Percentiles rank a stretch among this genome's conserved stretches.
phyloP scores from a whole-genome alignment of 1,139 yeast genomes.

The Hyphopichia burtonii region DNA sequence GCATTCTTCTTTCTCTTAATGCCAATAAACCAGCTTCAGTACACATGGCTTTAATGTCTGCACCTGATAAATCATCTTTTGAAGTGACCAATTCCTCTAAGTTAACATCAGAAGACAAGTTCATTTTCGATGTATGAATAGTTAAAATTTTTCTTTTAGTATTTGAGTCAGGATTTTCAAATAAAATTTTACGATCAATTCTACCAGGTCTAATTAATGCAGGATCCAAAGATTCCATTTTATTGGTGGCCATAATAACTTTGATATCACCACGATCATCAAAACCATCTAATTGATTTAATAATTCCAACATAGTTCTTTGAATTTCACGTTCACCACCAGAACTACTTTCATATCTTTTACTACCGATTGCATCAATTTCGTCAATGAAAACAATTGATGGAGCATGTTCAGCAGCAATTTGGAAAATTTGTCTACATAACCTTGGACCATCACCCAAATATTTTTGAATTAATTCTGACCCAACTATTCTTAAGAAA shows the following conservation, averaged over 20 bases:
- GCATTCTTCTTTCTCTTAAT: constrained; percentile 96
- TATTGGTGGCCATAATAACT: constrained; percentile 98
- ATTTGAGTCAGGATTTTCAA: constrained; percentile 91
- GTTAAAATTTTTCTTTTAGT: constrained; percentile 92
- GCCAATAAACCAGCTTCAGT: constrained; percentile 98
- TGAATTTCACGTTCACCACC: constrained; percentile 99
- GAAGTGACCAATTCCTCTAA: constrained; percentile 87
- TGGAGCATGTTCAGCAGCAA: constrained; percentile 97
- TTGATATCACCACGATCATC: constrained; percentile 98
- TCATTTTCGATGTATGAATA: constrained; percentile 96
- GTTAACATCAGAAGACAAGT: constrained; percentile 80
- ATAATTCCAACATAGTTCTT: constrained; percentile 95
- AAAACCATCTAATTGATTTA: constrained; percentile 96
- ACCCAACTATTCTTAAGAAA: constrained; percentile 92
- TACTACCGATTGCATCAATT: constrained; percentile 98
- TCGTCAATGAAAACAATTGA: constrained; percentile 98
- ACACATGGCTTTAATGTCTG: constrained; percentile 97
- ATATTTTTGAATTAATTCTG: constrained; percentile 94
- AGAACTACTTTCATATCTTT: constrained; percentile 91
- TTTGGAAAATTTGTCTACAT: constrained; percentile 91
- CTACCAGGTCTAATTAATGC: constrained; percentile 98
- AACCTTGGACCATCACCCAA: constrained; percentile 98
- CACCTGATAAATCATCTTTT: constrained; percentile 96
- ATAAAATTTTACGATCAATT: constrained; percentile 94
- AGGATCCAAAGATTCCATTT: constrained; percentile 92